Evolutionary conservation across 2,329 filamentous ascomycete species (phyloP).

Genomic region (Neofusicoccum umdonicola): DNA sequence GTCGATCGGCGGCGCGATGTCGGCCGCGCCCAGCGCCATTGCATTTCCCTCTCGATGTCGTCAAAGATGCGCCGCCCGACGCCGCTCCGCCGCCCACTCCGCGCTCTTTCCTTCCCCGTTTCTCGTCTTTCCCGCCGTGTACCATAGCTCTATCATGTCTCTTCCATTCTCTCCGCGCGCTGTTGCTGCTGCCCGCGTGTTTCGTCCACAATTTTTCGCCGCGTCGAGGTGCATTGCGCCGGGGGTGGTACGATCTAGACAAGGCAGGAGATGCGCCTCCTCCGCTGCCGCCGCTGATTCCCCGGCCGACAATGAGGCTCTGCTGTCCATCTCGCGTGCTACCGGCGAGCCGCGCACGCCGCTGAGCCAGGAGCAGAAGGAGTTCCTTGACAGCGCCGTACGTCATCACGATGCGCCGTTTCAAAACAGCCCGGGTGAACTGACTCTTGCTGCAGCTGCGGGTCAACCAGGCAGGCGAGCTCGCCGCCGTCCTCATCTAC

Average conservation of each 20-base stretch:
- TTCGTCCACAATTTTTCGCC: not conserved
- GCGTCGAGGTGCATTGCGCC: not conserved
- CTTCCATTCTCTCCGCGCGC: not conserved
- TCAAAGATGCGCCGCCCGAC: not conserved
- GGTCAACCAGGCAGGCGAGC: constrained; percentile 95
- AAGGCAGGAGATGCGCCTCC: not conserved
- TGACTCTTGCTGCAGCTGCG: constrained; percentile 59
- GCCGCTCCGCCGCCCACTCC: not conserved
- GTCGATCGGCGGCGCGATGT: constrained; percentile 16
- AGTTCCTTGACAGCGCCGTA: constrained; percentile 39
- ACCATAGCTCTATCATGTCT: not conserved
- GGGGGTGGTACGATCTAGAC: not conserved
- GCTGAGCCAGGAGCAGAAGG: constrained; percentile 31
- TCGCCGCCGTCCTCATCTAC: constrained; percentile 96
- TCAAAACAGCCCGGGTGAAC: not conserved
- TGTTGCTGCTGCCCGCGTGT: not conserved
- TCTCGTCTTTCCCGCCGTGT: not conserved
- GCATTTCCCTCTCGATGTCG: constrained; percentile 4
- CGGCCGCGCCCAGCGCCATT: not conserved
- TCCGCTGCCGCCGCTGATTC: not conserved
- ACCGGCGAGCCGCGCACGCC: constrained; percentile 16
- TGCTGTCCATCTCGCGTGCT: not conserved
- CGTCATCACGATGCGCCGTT: not conserved
- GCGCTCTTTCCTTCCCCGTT: not conserved
- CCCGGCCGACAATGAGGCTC: not conserved